Evolutionary conservation across 352 stramenopile species (phyloP).

Genomic region (Pythium pyrilobum): DNA sequence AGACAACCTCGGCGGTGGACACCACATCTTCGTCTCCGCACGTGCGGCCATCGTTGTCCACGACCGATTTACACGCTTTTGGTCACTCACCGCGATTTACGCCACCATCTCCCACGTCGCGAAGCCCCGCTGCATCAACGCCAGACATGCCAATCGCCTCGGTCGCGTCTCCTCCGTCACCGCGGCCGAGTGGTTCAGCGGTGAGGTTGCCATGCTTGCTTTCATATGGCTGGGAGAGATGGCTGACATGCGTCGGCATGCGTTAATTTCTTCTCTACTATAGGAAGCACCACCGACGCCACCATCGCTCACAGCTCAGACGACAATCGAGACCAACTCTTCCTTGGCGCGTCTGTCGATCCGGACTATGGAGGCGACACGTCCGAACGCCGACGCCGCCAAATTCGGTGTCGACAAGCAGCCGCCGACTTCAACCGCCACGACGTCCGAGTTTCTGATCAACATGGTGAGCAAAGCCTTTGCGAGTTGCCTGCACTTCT

Average conservation of each 20-base stretch:
- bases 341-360: constrained; percentile 14
- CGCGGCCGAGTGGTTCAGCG: no score
- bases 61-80: background rate
- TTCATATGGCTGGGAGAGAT: no score
- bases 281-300: background rate
- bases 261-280: no score
- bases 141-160: no score
- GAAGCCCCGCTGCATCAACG: no score
- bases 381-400: background rate
- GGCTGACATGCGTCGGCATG: no score
- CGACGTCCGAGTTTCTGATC: constrained; percentile 31
- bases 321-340: background rate
- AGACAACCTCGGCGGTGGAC: background rate
- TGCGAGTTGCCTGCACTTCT: background rate
- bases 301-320: background rate
- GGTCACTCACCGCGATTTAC: background rate
- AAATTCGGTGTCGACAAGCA: constrained; percentile 12
- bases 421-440: background rate
- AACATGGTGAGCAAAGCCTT: constrained; percentile 29
- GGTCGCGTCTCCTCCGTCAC: no score
- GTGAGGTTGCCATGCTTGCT: no score
- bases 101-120: no score
- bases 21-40: background rate
- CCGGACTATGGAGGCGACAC: constrained; percentile 7
- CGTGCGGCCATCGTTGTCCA: background rate